Evolutionary conservation across 2,329 filamentous ascomycete genomes (phyloP).

Genomic region (Aureobasidium sp.): DNA sequence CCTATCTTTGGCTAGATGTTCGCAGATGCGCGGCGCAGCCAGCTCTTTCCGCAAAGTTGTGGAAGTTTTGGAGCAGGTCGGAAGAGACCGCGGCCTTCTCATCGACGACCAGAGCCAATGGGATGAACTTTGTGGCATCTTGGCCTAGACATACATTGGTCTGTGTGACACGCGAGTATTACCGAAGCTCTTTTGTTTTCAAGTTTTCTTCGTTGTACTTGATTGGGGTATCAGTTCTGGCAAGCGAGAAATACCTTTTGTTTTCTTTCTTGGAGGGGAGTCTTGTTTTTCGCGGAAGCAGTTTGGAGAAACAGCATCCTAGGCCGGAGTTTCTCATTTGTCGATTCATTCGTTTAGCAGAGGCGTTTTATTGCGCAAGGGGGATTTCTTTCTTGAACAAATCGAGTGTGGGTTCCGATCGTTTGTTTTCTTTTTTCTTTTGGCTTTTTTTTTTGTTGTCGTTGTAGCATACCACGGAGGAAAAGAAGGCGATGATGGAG

Average conservation of each 20-base stretch:
- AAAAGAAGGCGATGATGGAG: not conserved
- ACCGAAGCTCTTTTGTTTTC: not conserved
- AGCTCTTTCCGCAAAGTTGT: conserved; percentile 82
- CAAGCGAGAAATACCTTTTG: not conserved
- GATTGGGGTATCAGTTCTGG: not conserved
- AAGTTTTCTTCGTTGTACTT: not conserved
- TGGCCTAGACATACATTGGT: no score
- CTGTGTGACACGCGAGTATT: not conserved
- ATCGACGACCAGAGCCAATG: conserved; percentile 51
- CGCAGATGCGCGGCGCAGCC: conserved; percentile 84
- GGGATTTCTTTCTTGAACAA: no score
- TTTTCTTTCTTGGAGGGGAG: conserved; percentile 1
- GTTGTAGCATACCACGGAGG: not conserved
- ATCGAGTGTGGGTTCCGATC: no score
- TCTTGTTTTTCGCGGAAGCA: not conserved
- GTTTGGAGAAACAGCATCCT: not conserved
- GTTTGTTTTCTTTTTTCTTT: not conserved
- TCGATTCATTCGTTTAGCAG: no score
- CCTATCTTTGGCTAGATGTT: conserved; percentile 76
- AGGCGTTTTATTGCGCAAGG: no score
- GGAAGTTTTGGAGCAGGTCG: conserved; percentile 64
- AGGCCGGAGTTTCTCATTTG: not conserved
- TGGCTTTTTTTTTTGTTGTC: not conserved
- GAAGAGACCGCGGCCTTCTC: conserved; percentile 58
- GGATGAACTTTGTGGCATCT: conserved; percentile 38